Evolutionary conservation across 2,329 filamentous ascomycete genomes (phyloP).

Genomic region (Eutypa lata): DNA sequence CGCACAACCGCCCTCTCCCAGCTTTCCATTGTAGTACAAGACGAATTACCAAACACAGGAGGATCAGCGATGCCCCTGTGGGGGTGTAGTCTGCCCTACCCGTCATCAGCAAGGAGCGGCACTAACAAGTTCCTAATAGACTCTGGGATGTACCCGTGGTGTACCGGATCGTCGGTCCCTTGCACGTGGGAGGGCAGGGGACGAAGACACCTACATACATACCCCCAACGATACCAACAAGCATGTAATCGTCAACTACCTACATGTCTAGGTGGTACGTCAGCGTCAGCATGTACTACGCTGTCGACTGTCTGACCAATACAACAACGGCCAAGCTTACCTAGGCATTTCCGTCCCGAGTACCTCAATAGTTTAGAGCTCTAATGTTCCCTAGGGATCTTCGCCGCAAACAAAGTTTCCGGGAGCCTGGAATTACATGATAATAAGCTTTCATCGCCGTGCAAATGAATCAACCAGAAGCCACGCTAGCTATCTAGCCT

Average conservation of each 20-base stretch:
- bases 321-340: too few species aligned
- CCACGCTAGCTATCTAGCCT: neutral
- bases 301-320: too few species aligned
- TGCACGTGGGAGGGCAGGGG: neutral
- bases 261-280: too few species aligned
- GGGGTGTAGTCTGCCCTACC: neutral
- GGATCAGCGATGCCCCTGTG: neutral
- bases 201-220: too few species aligned
- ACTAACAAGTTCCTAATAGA: neutral
- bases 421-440: neutral
- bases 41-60: too few species aligned
- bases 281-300: too few species aligned
- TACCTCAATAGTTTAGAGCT: too few species aligned
- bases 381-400: neutral
- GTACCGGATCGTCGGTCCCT: neutral
- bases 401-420: neutral
- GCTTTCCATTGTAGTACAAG: too few species aligned
- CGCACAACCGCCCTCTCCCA: too few species aligned
- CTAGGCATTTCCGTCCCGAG: too few species aligned
- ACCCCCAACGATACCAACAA: too few species aligned
- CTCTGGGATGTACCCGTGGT: neutral
- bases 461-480: neutral
- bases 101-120: neutral
- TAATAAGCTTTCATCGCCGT: neutral
- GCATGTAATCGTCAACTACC: too few species aligned